phyloP scores from a whole-genome alignment of 2,329 filamentous ascomycete species.

The Aspergillus brunneoviolaceus region DNA sequence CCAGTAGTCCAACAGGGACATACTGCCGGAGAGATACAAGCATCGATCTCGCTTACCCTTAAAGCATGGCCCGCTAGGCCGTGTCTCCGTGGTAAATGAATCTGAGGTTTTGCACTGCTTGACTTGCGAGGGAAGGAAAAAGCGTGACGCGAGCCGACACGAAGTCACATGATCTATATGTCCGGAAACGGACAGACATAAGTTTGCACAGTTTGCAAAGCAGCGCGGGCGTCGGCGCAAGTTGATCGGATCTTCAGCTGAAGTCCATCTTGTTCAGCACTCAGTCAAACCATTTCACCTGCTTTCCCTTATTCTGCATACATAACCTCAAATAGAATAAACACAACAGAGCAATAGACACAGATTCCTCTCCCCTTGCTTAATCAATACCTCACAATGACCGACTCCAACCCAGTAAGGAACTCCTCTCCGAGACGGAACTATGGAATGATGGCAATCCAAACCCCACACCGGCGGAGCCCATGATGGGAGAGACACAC shows the following conservation, averaged over 20 bases:
- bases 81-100: neutral
- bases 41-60: neutral
- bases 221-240: neutral
- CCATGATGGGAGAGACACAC: slow-evolving; percentile 1
- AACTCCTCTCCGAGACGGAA: neutral
- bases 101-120: neutral
- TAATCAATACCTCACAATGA: slow-evolving; percentile 14
- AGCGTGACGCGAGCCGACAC: slow-evolving; percentile 21
- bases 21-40: slow-evolving; percentile 16
- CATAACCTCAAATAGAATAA: neutral
- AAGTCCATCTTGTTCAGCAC: neutral
- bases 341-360: neutral
- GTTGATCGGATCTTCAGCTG: too few relatives aligned
- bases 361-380: neutral
- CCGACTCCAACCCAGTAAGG: slow-evolving; percentile 20
- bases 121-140: neutral
- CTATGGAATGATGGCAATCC: neutral
- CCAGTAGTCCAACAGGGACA: slow-evolving; percentile 40
- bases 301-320: too few relatives aligned
- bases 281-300: too few relatives aligned
- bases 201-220: slow-evolving; percentile 23
- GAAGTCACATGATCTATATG: slow-evolving; percentile 31
- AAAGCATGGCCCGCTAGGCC: neutral
- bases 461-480: slow-evolving; percentile 8
- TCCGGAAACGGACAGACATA: slow-evolving; percentile 2